Base-by-base conservation (phyloP, 768 basidiomycete species). In the Termitomyces sp. region DNA sequence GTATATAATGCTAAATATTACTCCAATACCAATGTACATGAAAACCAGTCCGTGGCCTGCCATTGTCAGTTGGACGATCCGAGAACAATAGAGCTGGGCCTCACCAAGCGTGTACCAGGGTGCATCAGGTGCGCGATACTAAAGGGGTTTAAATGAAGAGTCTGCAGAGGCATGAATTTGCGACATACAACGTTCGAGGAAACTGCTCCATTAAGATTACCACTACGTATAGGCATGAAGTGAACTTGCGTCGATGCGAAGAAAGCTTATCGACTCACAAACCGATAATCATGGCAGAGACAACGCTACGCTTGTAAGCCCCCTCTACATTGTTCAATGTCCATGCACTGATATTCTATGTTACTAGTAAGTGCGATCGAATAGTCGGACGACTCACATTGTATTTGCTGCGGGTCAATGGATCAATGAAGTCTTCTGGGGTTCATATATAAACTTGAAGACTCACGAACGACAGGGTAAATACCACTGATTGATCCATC, bases 161-260 rank as follows among this genome's bases (percentile, higher is more conserved):
- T 10, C 5, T 5, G 35, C 1, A 18, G 24, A 40, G 22, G 30
- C 41, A 45, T 41, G 32, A 45, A 36, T 26, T 44, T 13, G 32
- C 24, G 8, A 79, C 85, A 62, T 69, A 85, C 85, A 36, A 91
- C 81, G 63, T 90, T 89, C 18, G 86, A 88, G 65, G 82, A 84
- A 43, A 91, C 82, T n/a, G 85, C 87, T 20, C 87, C 88, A 65
- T 88, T 87, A 52, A 89, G 72, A 66, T 89, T 89, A 8, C 87
- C 87, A 61, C 85, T 87, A 56, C 28, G 43, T 41, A 9, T 40
- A 41, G 8, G 52, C 30, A 51, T 56, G 8, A 20, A 46, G 55
- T 41, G 10, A 56, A 46, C 14, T 49, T 28, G 22, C 3, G 46
- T 38, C 2, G 14, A 16, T 16, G 35, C 18, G 50, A 52, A 47